Evolutionary conservation across 495 filamentous ascomycete genomes (phyloP).

Genomic region (Neurospora sublineolata): DNA sequence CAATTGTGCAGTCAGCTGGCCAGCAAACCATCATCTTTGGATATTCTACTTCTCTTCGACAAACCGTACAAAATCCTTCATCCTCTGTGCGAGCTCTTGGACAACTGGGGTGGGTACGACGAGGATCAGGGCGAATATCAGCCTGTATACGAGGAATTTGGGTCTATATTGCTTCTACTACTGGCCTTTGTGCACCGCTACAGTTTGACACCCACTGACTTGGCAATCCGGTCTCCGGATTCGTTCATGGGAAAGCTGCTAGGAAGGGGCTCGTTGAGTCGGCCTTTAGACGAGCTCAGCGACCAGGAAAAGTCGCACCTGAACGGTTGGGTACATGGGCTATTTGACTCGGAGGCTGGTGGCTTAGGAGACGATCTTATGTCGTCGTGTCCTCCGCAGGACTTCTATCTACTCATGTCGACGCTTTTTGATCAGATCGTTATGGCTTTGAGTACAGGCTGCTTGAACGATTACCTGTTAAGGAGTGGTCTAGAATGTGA

Average conservation of each 20-base stretch:
- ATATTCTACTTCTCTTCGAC: conserved; percentile 80
- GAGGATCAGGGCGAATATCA: conserved; percentile 93
- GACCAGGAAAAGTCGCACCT: conserved; percentile 69
- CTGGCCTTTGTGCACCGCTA: conserved; percentile 79
- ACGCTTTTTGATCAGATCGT: conserved; percentile 81
- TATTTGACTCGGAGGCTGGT: conserved; percentile 77
- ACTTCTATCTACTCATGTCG: conserved; percentile 85
- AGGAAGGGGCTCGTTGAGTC: conserved; percentile 47
- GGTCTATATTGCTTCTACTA: conserved; percentile 72
- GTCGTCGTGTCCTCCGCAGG: conserved; percentile 81
- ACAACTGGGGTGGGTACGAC: conserved; percentile 76
- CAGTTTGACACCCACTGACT: conserved; percentile 53
- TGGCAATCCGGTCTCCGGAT: conserved; percentile 46
- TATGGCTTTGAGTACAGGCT: conserved; percentile 56
- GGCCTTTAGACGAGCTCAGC: conserved; percentile 52
- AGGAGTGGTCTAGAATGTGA: conserved; percentile 82
- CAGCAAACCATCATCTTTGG: conserved; percentile 63
- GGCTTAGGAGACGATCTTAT: conserved; percentile 69
- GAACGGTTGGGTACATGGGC: conserved; percentile 70
- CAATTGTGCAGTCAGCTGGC: conserved; percentile 70
- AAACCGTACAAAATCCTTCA: conserved; percentile 63
- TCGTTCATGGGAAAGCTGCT: conserved; percentile 78
- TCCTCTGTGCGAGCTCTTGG: conserved; percentile 73
- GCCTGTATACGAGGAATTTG: conserved; percentile 94
- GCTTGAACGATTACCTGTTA: conserved; percentile 66